Conservation (phyloP, 305 asterid genomes). For the Rubia peregrina region DNA sequence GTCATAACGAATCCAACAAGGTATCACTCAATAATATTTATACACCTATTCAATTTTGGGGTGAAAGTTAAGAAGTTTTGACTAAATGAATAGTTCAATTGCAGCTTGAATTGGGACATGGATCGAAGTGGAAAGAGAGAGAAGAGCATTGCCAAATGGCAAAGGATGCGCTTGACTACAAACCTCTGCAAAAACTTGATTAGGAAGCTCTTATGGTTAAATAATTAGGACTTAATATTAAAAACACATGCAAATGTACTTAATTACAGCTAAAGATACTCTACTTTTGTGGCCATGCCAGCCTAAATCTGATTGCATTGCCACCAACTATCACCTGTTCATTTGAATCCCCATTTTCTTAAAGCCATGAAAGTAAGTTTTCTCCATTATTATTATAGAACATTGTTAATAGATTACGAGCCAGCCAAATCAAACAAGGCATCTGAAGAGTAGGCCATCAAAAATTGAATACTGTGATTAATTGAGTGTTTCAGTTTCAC, state of each 20-base stretch:
- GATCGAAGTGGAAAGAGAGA: neutral
- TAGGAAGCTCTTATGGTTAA: neutral
- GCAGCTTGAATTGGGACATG: too few relatives aligned
- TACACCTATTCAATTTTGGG: too few relatives aligned
- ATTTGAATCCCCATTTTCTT: neutral
- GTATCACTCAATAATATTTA: too few relatives aligned
- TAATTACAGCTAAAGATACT: slow-evolving; percentile 25
- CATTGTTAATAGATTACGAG: neutral
- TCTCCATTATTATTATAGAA: neutral
- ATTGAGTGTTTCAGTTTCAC: too few relatives aligned
- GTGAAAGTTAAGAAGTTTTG: too few relatives aligned
- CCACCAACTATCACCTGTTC: slow-evolving; percentile 4
- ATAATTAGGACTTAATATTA: slow-evolving; percentile 16
- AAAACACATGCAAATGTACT: slow-evolving; percentile 25
- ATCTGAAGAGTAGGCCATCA: slow-evolving; percentile 6
- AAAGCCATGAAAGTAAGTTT: neutral
- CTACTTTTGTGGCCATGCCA: slow-evolving; percentile 14
- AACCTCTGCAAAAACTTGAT: neutral
- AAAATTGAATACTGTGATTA: neutral
- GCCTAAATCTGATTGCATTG: neutral
- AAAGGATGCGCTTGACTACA: neutral
- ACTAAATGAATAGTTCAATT: too few relatives aligned
- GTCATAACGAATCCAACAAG: too few relatives aligned
- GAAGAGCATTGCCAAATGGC: slow-evolving; percentile 1
- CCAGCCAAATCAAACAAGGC: slow-evolving; percentile 12